These are phyloP conservation scores for Penicillium sp. DNA, from an alignment of 2,329 filamentous ascomycete species.

Conservation along the genomic window DNA sequence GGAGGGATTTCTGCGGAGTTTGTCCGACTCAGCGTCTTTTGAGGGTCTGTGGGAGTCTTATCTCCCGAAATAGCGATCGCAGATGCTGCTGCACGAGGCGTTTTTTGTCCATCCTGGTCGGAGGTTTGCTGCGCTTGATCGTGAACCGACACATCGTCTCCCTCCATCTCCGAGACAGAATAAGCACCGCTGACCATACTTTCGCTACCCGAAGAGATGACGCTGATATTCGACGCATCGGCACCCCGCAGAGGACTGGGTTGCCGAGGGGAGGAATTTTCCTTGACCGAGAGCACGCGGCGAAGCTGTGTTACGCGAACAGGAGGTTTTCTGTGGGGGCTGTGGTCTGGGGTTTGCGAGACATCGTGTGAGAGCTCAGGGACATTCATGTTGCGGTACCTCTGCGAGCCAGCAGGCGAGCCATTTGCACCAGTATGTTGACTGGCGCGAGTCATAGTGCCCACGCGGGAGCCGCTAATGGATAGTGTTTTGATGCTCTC, in stretches of 20 bases:
- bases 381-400: constrained; percentile 34
- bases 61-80: constrained; percentile 16
- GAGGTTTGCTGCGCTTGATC: constrained; percentile 18
- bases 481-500: constrained; percentile 67
- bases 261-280: constrained; percentile 31
- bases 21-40: constrained; percentile 6
- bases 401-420: constrained; percentile 30
- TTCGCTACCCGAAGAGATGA: constrained; percentile 40
- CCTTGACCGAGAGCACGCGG: constrained; percentile 43
- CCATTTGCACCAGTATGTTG: constrained; percentile 30
- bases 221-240: constrained; percentile 30
- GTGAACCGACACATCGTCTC: constrained; percentile 25
- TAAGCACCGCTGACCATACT: constrained; percentile 43
- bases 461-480: constrained; percentile 67
- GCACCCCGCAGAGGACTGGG: constrained; percentile 42
- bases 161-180: constrained; percentile 34
- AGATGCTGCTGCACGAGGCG: constrained; percentile 28
- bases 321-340: constrained; percentile 42
- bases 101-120: constrained; percentile 30
- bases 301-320: constrained; percentile 47
- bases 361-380: constrained; percentile 36
- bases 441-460: constrained; percentile 43
- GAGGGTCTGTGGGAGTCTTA: constrained; percentile 4
- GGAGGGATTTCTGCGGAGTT: constrained; percentile 40
- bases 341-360: constrained; percentile 30